Evolutionary conservation across 306 rosid species (phyloP), one percentile per base, ranked within the genome.

Genomic region (Cicer chorassanicum): DNA sequence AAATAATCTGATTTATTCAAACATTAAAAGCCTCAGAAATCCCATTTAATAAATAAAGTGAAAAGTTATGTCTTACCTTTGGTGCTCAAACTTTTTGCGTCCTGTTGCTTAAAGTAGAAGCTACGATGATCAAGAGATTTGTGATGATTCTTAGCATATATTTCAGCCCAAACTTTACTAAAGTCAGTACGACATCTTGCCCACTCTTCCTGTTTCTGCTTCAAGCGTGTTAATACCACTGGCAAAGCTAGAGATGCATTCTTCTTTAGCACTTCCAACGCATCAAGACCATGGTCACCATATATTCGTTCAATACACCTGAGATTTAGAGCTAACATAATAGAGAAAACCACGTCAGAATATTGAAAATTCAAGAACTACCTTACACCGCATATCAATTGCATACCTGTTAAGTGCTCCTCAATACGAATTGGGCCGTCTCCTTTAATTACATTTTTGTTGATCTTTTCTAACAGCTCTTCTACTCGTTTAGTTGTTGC

Each of bases 191-290:
- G 99, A 70, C 98, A 95, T 82, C 86, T 86, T 60, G 93, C 96
- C 99, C 99, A 95, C 83, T 92, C 99, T 65, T 95, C 98, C 75
- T 95, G 97, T 85, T 95, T 95, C 88, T 92, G 99, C 91, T 92
- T 95, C 89, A 95, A 70, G 77, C 99, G 96, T 4, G 88, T 87
- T 86, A 90, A 82, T 80, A 92, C 92, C 79, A 95, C 98, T 21
- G 99, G 99, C 88, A 95, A 86, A 80, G 97, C 93, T 80, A 89
- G 85, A 74, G 93, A 75, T 7, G 96, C 82, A 80, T 92, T 95
- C 89, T 89, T 95, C 82, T 81, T 89, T 74, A 95, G 77, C 86
- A 92, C 99, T 46, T 95, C 98, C 92, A 92, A 84, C 76, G 86
- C 97, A 88, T 95, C 99, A 65, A 95, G 97, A 71, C 98, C 99